Conservation (phyloP, 2,329 filamentous ascomycete species). For the Microascus cirrosus region DNA sequence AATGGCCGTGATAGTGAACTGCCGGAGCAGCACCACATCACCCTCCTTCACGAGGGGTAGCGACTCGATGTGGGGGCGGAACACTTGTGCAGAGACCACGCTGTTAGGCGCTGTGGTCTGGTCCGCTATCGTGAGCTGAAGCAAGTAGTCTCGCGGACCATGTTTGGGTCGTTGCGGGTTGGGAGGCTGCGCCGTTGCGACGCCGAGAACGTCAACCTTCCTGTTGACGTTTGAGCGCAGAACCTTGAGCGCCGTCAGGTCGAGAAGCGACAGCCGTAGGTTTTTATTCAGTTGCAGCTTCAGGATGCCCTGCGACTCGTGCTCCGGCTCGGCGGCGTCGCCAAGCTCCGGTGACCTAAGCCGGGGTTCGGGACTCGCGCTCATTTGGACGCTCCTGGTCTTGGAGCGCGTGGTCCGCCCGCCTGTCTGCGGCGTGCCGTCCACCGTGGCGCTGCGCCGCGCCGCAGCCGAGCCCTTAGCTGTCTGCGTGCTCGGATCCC, state of each 20-base stretch:
- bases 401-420: slow-evolving; percentile 6
- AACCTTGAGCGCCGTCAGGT: slow-evolving; percentile 39
- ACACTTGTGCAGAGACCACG: slow-evolving; percentile 45
- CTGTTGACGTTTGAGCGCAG: slow-evolving; percentile 38
- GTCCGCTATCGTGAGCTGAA: slow-evolving; percentile 47
- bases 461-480: slow-evolving; percentile 3
- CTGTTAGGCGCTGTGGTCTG: slow-evolving; percentile 36
- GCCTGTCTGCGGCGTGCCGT: slow-evolving; percentile 1
- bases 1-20: slow-evolving; percentile 42
- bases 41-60: slow-evolving; percentile 44
- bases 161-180: slow-evolving; percentile 42
- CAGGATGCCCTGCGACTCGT: neutral
- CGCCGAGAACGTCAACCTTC: slow-evolving; percentile 40
- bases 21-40: slow-evolving; percentile 46
- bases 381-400: slow-evolving; percentile 6
- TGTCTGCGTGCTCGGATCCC: slow-evolving; percentile 4
- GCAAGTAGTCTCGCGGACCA: slow-evolving; percentile 47
- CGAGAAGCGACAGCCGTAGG: slow-evolving; percentile 36
- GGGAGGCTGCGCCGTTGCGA: slow-evolving; percentile 38
- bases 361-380: slow-evolving; percentile 2
- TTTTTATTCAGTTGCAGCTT: slow-evolving; percentile 23
- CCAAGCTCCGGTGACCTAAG: neutral
- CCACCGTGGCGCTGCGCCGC: neutral
- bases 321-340: neutral
- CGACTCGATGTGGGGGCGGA: slow-evolving; percentile 44